Percentiles rank a stretch among this genome's conserved stretches.
Conservation (phyloP, 164 flowering plant genomes). For the Magnolia kwangsiensis region DNA sequence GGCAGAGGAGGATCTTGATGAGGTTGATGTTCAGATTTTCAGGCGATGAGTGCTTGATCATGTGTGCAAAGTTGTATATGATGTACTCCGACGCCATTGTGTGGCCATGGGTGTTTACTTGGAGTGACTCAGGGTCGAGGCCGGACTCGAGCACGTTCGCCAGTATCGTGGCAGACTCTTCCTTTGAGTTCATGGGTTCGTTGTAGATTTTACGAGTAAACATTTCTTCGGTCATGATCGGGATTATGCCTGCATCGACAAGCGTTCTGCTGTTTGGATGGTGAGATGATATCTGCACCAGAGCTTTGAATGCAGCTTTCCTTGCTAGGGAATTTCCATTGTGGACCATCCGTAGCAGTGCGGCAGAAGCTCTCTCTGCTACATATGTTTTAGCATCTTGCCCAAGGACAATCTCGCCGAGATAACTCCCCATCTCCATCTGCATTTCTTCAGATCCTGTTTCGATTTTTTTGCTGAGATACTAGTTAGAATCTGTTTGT, state of each 20-base stretch:
- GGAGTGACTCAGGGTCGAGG: conserved; percentile 36
- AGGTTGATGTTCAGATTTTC: conserved; percentile 51
- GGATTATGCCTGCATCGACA: conserved; percentile 49
- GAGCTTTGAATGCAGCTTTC: conserved; percentile 55
- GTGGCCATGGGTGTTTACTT: conserved; percentile 51
- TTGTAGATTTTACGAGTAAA: conserved; percentile 36
- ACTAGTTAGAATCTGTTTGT: not conserved
- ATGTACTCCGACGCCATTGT: conserved; percentile 61
- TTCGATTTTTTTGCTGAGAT: not conserved
- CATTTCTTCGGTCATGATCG: conserved; percentile 60
- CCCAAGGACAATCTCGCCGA: conserved; percentile 53
- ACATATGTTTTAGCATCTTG: conserved; percentile 42
- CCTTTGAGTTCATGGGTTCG: conserved; percentile 45
- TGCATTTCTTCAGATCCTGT: conserved; percentile 59
- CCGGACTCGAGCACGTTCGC: conserved; percentile 68
- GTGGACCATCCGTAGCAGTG: conserved; percentile 51
- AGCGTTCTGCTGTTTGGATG: conserved; percentile 43
- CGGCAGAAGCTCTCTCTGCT: conserved; percentile 54
- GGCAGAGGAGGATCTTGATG: conserved; percentile 49
- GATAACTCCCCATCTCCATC: conserved; percentile 57
- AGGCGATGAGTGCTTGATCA: conserved; percentile 46
- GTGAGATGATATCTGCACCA: conserved; percentile 50
- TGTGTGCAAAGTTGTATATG: conserved; percentile 42
- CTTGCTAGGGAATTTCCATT: conserved; percentile 37
- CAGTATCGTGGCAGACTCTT: conserved; percentile 53